A percentile compares a stretch with the other conserved stretches of the same genome.
Conservation (phyloP, 2,329 filamentous ascomycete genomes). For the Pseudogymnoascus sp. region DNA sequence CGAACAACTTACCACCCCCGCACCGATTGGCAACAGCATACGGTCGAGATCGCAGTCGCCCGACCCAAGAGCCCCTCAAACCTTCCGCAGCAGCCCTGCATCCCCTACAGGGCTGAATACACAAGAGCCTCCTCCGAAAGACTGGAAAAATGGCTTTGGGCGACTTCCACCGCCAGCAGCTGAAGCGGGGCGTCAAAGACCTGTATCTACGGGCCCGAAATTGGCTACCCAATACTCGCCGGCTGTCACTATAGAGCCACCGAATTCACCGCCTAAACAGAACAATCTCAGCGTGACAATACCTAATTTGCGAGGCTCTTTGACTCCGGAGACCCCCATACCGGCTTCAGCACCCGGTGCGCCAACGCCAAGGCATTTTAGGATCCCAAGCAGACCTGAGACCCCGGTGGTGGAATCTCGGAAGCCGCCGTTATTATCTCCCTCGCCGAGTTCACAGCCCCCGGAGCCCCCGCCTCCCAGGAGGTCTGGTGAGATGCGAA, state of each 20-base stretch:
- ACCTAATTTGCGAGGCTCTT: conserved; percentile 27
- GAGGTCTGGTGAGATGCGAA: conserved; percentile 50
- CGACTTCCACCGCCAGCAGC: neutral
- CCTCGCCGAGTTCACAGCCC: conserved; percentile 37
- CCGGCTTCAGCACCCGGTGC: conserved; percentile 37
- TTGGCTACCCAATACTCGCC: conserved; percentile 38
- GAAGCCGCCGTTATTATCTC: conserved; percentile 38
- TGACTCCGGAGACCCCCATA: conserved; percentile 35
- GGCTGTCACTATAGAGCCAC: conserved; percentile 60
- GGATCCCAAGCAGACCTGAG: conserved; percentile 46
- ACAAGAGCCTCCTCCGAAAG: neutral
- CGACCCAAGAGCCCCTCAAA: neutral
- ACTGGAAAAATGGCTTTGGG: neutral
- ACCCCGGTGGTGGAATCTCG: conserved; percentile 43
- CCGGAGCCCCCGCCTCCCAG: conserved; percentile 57
- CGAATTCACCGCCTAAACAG: conserved; percentile 56
- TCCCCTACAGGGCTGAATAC: neutral
- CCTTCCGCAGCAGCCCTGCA: neutral
- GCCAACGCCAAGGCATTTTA: conserved; percentile 37
- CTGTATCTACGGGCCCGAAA: conserved; percentile 2
- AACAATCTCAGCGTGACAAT: conserved; percentile 20
- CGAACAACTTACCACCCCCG: conserved; percentile 44
- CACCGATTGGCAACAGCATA: neutral
- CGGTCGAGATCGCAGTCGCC: conserved; percentile 9
- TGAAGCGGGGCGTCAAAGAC: neutral